Evolutionary conservation across 139 green algal species (phyloP).

Genomic region (Picochlorum sp.): DNA sequence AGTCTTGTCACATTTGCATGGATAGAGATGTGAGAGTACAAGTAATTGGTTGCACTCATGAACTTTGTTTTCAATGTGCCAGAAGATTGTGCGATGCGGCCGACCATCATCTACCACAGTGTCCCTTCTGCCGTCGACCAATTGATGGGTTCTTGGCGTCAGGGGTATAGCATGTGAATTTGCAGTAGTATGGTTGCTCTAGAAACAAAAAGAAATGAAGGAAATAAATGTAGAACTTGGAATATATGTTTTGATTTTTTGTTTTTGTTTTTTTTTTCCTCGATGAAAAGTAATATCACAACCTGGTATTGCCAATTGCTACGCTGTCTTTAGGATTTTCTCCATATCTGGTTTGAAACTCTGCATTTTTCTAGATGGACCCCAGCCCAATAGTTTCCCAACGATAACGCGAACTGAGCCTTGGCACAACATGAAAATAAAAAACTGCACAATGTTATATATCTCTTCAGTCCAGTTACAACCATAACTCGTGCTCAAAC

Average conservation of each 20-base stretch:
- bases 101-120: conserved; percentile 20
- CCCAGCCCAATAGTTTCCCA: conserved; percentile 10
- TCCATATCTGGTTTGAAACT: conserved; percentile 7
- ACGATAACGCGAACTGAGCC: conserved; percentile 2
- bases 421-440: conserved; percentile 29
- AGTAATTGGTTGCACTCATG: conserved; percentile 18
- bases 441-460: conserved; percentile 6
- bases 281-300: too few species aligned
- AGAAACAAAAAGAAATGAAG: too few species aligned
- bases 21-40: conserved; percentile 6
- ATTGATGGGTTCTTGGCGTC: conserved; percentile 23
- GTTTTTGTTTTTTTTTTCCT: too few species aligned
- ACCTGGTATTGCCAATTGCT: too few species aligned
- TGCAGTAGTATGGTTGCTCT: too few species aligned
- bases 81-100: conserved; percentile 11
- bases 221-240: too few species aligned
- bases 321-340: conserved; percentile 7
- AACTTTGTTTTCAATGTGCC: conserved; percentile 25
- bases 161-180: not conserved
- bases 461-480: not conserved
- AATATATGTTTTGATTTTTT: too few species aligned
- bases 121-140: conserved; percentile 24
- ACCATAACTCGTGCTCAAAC: not conserved
- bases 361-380: conserved; percentile 8
- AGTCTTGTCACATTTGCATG: conserved; percentile 25